These are phyloP conservation scores for Noccaea bulbosa DNA, from an alignment of 345 rosid genomes.

Conservation along the genomic window DNA sequence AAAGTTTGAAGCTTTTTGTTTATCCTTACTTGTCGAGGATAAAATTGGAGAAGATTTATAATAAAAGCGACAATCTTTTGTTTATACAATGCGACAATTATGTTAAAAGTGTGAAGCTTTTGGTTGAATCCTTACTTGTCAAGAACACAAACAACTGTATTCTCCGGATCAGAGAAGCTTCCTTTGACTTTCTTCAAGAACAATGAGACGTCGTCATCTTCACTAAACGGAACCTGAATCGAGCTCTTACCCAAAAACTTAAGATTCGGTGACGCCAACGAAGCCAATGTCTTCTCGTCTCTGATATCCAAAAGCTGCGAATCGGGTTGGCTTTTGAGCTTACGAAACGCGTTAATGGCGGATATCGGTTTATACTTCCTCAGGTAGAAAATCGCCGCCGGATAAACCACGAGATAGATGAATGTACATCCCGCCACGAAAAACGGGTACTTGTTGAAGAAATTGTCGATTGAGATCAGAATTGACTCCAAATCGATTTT, in stretches of 20 bases:
- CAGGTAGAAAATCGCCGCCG: slow-evolving; percentile 57
- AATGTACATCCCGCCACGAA: slow-evolving; percentile 85
- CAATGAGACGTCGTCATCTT: slow-evolving; percentile 58
- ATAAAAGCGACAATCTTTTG: no score
- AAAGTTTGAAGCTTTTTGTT: slow-evolving; percentile 21
- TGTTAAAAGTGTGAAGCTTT: slow-evolving; percentile 18
- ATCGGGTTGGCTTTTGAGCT: slow-evolving; percentile 59
- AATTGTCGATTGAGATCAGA: slow-evolving; percentile 68
- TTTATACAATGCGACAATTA: not conserved
- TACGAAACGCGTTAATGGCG: slow-evolving; percentile 70
- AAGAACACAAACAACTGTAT: slow-evolving; percentile 66
- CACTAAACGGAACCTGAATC: slow-evolving; percentile 60
- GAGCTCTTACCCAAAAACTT: slow-evolving; percentile 56
- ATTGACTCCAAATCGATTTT: slow-evolving; percentile 73
- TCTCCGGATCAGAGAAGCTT: slow-evolving; percentile 58
- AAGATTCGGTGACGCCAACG: slow-evolving; percentile 70
- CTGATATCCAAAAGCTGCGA: slow-evolving; percentile 90
- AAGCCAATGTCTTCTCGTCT: slow-evolving; percentile 56
- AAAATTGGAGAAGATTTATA: not conserved
- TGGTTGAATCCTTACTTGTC: slow-evolving; percentile 65
- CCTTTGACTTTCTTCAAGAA: slow-evolving; percentile 64
- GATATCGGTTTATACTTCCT: slow-evolving; percentile 70
- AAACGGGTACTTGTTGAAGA: slow-evolving; percentile 79
- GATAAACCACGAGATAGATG: slow-evolving; percentile 76
- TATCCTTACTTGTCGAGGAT: slow-evolving; percentile 75